A percentile compares a stretch with the other conserved stretches of the same genome.
These are phyloP conservation scores for Arxiozyma bovina DNA, from an alignment of 1,139 yeast genomes.

Conservation along the genomic window DNA sequence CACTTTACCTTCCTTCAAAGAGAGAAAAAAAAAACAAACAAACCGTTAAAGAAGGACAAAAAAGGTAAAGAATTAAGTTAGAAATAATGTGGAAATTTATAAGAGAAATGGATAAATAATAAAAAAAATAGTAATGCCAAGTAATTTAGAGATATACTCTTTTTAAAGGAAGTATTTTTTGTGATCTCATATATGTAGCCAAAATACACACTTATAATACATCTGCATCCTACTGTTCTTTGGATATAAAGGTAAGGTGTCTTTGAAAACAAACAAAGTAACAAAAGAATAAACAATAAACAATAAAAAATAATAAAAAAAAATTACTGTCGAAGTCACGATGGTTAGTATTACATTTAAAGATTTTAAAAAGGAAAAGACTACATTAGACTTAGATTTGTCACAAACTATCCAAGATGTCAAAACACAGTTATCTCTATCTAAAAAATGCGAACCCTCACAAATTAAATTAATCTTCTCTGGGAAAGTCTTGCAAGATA, in stretches of 20 bases:
- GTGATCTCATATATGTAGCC: too few species aligned
- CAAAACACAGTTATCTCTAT: slow-evolving; percentile 63
- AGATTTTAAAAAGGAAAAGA: slow-evolving; percentile 86
- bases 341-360: slow-evolving; percentile 76
- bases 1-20: background rate
- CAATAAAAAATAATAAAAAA: background rate
- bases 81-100: too few species aligned
- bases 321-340: background rate
- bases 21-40: background rate
- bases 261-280: background rate
- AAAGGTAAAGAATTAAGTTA: background rate
- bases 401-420: slow-evolving; percentile 59
- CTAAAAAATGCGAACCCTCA: slow-evolving; percentile 59
- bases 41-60: background rate
- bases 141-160: too few species aligned
- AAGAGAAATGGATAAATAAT: too few species aligned
- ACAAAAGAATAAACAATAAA: background rate
- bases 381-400: slow-evolving; percentile 68
- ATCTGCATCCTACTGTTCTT: too few species aligned
- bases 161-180: too few species aligned
- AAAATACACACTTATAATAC: too few species aligned
- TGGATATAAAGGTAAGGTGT: too few species aligned
- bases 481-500: slow-evolving; percentile 79
- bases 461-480: slow-evolving; percentile 88
- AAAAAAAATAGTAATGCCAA: too few species aligned